Evolutionary conservation across 805 yeast species (phyloP).

Genomic region (Metschnikowia picachoensis): DNA sequence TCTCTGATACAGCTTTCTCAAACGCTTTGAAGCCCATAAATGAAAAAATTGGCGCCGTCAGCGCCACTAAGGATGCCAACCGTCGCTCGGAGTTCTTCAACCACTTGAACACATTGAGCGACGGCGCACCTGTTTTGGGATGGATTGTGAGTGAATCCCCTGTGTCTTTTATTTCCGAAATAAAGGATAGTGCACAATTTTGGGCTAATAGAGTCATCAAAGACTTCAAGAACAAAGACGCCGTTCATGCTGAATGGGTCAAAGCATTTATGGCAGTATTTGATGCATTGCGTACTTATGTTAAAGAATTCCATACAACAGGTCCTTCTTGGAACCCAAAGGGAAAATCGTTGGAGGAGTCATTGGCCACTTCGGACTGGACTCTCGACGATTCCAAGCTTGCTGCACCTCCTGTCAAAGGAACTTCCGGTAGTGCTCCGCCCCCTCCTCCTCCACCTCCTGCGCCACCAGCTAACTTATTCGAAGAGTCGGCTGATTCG

Average conservation of each 20-base stretch:
- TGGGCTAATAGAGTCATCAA: conserved; percentile 90
- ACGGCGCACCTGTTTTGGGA: conserved; percentile 85
- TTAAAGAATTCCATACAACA: conserved; percentile 71
- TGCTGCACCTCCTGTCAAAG: conserved; percentile 34
- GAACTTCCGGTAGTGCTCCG: conserved; percentile 28
- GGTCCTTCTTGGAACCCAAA: conserved; percentile 77
- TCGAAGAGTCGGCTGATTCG: conserved; percentile 31
- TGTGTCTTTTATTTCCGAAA: conserved; percentile 70
- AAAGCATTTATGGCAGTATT: conserved; percentile 57
- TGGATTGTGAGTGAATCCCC: conserved; percentile 86
- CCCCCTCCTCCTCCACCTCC: conserved; percentile 86
- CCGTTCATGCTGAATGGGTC: conserved; percentile 78
- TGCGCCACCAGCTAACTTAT: conserved; percentile 74
- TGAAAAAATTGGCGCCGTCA: conserved; percentile 52
- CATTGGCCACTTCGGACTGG: conserved; percentile 23
- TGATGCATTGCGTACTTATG: conserved; percentile 67
- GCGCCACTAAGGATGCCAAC: conserved; percentile 67
- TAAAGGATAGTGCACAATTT: conserved; percentile 87
- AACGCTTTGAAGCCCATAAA: conserved; percentile 68
- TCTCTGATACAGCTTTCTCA: conserved; percentile 48
- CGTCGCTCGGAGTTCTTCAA: conserved; percentile 62
- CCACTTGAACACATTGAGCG: conserved; percentile 79
- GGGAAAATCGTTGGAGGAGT: conserved; percentile 57
- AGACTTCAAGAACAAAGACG: conserved; percentile 71
- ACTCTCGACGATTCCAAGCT: not conserved